Evolutionary conservation across 345 rosid species (phyloP), one percentile per base, ranked within the genome.

Genomic region (Gossypium stocksii): DNA sequence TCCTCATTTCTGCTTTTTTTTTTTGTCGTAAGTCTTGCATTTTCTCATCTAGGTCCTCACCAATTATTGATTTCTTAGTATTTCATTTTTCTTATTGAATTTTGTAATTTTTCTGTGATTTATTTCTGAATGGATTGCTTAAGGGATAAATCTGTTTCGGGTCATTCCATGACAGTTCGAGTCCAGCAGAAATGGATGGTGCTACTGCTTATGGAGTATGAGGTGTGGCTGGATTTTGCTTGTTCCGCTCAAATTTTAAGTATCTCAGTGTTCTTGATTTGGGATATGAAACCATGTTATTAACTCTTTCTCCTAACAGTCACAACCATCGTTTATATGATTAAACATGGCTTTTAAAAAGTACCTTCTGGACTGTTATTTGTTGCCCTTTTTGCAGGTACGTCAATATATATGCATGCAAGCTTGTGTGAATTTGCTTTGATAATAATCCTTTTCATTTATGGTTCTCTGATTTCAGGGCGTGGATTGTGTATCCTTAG

Each of bases 401-500:
- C 7, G 41, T 34, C 41, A 34, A 34, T 34, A 34, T 34, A 71
- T 56, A 43, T 78, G 60, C 23, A 20, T 44, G 59, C 75, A 59
- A 38, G 15, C 22, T 51, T 51, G 70, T 27, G 48, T 76, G 52
- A 63, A 53, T 25, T 43, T 74, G 60, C 7, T 54, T 9, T 25
- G 54, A 22, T 15, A 34, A 34, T 77, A 60, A 72, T 8, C 41
- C 44, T 71, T 57, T 70, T 77, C 57, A 51, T 16, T 66, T 14
- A 76, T 77, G 79, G 58, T 74, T 70, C 64, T 79, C 78, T 70
- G 79, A 73, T 66, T 80, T 76, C 90, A 96, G 99, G 99, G 65
- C 12, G 98, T 81, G 76, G 98, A 96, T 82, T 96, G 99, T 79
- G 97, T 93, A 71, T 93, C 99, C 4, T 81, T 96, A 78, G 97